Percentiles rank a stretch among this genome's conserved stretches.
Conservation (phyloP, 2,329 filamentous ascomycete species). For the Sporothrix brasiliensis region DNA sequence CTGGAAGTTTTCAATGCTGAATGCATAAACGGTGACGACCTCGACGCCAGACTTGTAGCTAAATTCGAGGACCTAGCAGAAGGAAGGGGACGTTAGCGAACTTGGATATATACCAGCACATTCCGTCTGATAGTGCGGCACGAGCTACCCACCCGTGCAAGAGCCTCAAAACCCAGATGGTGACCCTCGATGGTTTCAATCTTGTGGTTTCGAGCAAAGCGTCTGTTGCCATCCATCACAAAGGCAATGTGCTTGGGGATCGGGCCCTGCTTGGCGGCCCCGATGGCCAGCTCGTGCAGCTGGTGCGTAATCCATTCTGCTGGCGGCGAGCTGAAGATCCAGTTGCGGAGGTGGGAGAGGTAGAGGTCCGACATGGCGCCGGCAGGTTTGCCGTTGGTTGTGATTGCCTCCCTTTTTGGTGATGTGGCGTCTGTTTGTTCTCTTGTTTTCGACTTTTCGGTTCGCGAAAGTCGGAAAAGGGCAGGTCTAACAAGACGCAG, state of each 20-base stretch:
- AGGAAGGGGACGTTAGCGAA: slow-evolving; percentile 33
- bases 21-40: slow-evolving; percentile 96
- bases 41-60: slow-evolving; percentile 98
- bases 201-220: slow-evolving; percentile 84
- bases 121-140: neutral
- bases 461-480: neutral
- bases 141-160: slow-evolving; percentile 69
- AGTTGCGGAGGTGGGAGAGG: slow-evolving; percentile 57
- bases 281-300: slow-evolving; percentile 82
- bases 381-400: neutral
- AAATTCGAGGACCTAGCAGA: slow-evolving; percentile 79
- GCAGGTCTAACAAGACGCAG: no score
- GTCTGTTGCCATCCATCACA: slow-evolving; percentile 97
- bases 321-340: slow-evolving; percentile 85
- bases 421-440: neutral
- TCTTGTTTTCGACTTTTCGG: neutral
- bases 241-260: slow-evolving; percentile 97
- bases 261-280: slow-evolving; percentile 83
- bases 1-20: slow-evolving; percentile 99
- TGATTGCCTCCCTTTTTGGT: neutral
- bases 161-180: slow-evolving; percentile 90
- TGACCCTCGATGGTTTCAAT: slow-evolving; percentile 98
- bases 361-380: slow-evolving; percentile 57
- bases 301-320: slow-evolving; percentile 84
- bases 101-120: neutral